Conservation (phyloP, 805 yeast species). For the Myxozyma melibiosi region DNA sequence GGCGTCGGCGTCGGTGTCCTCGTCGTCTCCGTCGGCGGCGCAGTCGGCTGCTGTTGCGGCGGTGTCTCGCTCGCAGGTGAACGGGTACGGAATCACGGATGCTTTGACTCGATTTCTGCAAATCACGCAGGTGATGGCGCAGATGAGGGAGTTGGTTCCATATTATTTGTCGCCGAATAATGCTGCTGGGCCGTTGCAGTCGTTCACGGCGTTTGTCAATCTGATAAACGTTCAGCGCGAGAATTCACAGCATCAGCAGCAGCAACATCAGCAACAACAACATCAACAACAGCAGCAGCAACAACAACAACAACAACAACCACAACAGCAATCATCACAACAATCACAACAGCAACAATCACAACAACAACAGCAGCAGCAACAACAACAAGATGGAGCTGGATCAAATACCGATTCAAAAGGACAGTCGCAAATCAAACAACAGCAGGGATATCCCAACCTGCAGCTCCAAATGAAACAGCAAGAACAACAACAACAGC, state of each 20-base stretch:
- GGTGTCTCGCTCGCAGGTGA: conserved; percentile 39
- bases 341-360: conserved; percentile 16
- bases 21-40: neutral
- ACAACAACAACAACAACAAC: conserved; percentile 30
- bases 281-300: conserved; percentile 31
- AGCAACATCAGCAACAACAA: conserved; percentile 22
- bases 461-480: no score
- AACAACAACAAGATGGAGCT: no score
- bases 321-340: conserved; percentile 28
- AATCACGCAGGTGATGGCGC: conserved; percentile 76
- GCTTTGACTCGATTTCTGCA: conserved; percentile 71
- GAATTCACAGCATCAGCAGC: conserved; percentile 22
- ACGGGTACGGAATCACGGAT: conserved; percentile 64
- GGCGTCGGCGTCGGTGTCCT: neutral
- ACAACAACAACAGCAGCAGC: conserved; percentile 25
- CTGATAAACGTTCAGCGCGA: conserved; percentile 42
- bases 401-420: conserved; percentile 8
- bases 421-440: conserved; percentile 7
- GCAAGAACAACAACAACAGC: conserved; percentile 8
- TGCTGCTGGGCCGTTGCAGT: conserved; percentile 35
- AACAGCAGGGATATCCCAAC: no score
- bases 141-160: conserved; percentile 64
- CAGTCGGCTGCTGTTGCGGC: conserved; percentile 4
- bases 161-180: conserved; percentile 47
- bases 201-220: conserved; percentile 38